A percentile compares a stretch with the other conserved stretches of the same genome.
phyloP scores from a whole-genome alignment of 345 rosid species.

The Citrus maxima region DNA sequence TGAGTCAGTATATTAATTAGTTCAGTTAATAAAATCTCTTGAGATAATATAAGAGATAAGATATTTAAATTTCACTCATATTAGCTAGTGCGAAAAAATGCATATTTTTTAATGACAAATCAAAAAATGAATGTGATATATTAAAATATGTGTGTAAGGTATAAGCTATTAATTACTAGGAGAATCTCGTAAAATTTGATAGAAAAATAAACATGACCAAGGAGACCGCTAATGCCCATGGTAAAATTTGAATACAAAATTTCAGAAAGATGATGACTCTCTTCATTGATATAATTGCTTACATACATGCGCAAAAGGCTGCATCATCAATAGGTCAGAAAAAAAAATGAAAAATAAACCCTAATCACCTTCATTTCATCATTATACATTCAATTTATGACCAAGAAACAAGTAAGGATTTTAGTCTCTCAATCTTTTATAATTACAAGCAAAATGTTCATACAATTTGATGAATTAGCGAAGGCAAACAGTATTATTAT shows the following conservation, averaged over 20 bases:
- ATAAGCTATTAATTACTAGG: neutral
- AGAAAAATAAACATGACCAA: neutral
- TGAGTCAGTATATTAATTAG: no score
- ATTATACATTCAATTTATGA: neutral
- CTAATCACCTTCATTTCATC: neutral
- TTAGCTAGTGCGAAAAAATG: no score
- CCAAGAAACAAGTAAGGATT: neutral
- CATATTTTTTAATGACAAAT: no score
- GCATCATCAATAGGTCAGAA: neutral
- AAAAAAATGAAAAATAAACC: no score
- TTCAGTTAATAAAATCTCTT: no score
- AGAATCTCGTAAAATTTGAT: neutral
- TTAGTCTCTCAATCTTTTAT: neutral
- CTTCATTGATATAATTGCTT: neutral
- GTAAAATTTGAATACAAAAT: neutral
- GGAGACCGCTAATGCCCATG: neutral
- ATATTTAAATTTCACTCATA: no score
- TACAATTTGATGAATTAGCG: neutral
- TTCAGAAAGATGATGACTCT: neutral
- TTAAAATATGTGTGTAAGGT: neutral
- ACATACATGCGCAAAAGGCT: constrained; percentile 10
- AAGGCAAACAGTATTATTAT: neutral
- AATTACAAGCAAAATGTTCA: neutral
- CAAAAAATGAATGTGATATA: neutral
- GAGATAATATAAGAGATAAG: no score